Base-by-base conservation (phyloP, 345 rosid genomes). In the Trapa bicornis region DNA sequence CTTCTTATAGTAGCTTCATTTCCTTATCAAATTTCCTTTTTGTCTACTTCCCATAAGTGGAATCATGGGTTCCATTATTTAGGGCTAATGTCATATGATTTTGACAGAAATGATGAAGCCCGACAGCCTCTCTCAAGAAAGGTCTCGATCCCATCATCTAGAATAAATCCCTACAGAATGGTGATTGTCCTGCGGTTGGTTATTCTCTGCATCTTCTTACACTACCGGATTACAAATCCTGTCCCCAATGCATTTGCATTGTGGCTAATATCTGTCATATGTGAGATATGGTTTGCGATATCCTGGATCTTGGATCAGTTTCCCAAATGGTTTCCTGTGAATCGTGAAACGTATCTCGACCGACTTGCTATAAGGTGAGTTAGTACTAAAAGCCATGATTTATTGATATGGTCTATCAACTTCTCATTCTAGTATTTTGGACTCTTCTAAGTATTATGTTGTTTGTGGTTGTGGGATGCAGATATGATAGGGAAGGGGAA, bases 301-400 rank as follows among this genome's bases (percentile, higher is more conserved):
- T 92, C 98, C 64, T 89, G 98, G 98, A 89, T 92, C 75, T 72
- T 92, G 75, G 98, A 92, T 80, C 98, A 92, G 82, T 89, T 92
- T 77, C 96, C 94, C 13, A 92, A 86, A 71, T 92, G 98, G 98
- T 81, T 85, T 43, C 98, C 98, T 67, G 81, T 92, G 68, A 87
- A 86, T 65, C 92, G 95, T 9, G 98, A 89, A 79, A 91, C 97
- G 35, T 91, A 91, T 76, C 92, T 91, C 6, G 97, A 92, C 75
- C 80, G 98, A 81, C 94, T 92, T 75, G 80, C 96, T 68, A 70
- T 92, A 42, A 86, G 97, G 97, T 87, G 70, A 39, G 36, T 38
- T 22, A 54, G 35, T 17, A 22, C 8, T 42, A 37, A 3, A 29
- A 50, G 8, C 33, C 37, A 8, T 64, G 32, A 63, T 42, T 29